Evolutionary conservation across 2,329 filamentous ascomycete genomes (phyloP), one percentile per base, ranked within the genome.

Genomic region (Stagonosporopsis vannaccii): DNA sequence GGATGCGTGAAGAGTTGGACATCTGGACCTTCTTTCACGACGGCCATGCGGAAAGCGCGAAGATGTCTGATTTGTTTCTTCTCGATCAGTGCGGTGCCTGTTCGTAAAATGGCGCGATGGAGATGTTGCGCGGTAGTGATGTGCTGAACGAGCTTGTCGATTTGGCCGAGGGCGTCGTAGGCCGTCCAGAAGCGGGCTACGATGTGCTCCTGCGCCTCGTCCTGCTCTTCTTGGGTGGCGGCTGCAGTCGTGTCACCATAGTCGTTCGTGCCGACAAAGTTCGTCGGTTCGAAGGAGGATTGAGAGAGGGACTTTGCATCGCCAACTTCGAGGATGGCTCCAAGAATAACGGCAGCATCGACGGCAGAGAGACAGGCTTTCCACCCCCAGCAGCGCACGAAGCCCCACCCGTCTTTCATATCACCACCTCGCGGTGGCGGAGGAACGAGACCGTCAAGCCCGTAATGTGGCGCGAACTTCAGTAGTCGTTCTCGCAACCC

Each of bases 381-480:
- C 93, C 93, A 99, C 11, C 95, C 95, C 95, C 95, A 99, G 72
- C 92, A 96, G 56, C 93, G 86, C 17, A 98, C 94, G 71, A 98
- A 99, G 0, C 95, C 94, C 94, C 94, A 98, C 11, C 92, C 93
- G 74, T 97, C 92, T 71, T 94, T 94, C 42, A 87, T 86, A 20
- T 89, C 87, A 17, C 83, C 88, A 48, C 87, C 85, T 62, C 86
- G 87, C 40, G 72, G 70, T 26, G 68, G 68, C 4, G 89, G 86
- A 1, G 94, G 94, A 0, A 99, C 92, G 69, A 99, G 87, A 47
- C 94, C 95, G 62, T 98, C 93, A 1, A 99, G 84, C 25, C 96
- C 95, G 75, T 98, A 99, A 58, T 96, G 83, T 1, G 92, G 92
- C 0, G 93, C 93, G 72, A 97, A 98, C 68, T 94, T 94, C 19